Evolutionary conservation across 192 early-diverging fungal species (phyloP), one percentile per base, ranked within the genome.

Genomic region (Obelidium mucronatum): DNA sequence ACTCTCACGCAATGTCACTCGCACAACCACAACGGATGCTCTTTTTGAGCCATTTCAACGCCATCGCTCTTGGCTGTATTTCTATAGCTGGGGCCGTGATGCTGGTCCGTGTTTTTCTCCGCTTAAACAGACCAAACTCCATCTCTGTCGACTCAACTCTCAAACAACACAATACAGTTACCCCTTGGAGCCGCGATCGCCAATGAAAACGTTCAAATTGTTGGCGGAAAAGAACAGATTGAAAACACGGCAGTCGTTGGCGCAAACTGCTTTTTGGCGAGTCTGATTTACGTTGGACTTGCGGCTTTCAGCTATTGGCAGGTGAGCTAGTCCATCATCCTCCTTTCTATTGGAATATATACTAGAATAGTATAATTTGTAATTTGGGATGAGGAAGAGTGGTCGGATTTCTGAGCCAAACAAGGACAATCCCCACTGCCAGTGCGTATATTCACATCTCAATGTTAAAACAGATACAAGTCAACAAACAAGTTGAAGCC

Each of bases 161-260:
- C 19, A 15, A 24, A 39, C 40, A 30, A 52, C 67, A 28, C 33
- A 31, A 2, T 5, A 40, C 58, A 78, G 77, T 58, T 78, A 6
- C 68, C 60, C 24, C 67, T 79, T 15, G 78, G 78, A 2, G 78
- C 78, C 51, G 62, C 73, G 24, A 61, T 74, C 61, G 33, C 54
- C 53, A 37, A 62, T 15, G 65, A 60, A 58, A 66, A 54, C 26
- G 40, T 55, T 37, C 72, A 79, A 42, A 64, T 79, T n/a, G 56
- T 79, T 26, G 73, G 73, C 37, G 78, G 78, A 17, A 75, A 74
- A 40, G 78, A 79, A 36, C 63, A 24, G 34, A 79, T 79, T 73
- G 78, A 79, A 42, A 71, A 79, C 53, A 74, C 78, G 11, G 56
- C 55, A 2, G 58, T 39, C 11, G 78, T 79, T 17, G 78, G 62